phyloP scores from a whole-genome alignment of 441 rosid genomes.

The Melastoma candidum region DNA sequence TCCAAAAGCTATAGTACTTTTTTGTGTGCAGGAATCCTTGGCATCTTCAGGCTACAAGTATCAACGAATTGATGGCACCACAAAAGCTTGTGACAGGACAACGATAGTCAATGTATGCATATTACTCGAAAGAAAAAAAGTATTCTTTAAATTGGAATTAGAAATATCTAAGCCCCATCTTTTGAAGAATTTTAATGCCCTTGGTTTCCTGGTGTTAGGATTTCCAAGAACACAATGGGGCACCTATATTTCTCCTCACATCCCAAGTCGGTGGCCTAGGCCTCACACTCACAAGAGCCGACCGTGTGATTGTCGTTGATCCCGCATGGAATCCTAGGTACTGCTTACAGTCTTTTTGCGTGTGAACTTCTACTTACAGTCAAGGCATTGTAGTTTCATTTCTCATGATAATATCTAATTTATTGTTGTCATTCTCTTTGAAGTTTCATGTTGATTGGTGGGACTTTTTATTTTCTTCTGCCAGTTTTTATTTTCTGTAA shows the following conservation, averaged over 20 bases:
- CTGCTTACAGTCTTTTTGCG: background rate
- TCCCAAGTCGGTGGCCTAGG: constrained; percentile 99
- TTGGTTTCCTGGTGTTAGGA: constrained; percentile 37
- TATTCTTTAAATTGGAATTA: constrained; percentile 6
- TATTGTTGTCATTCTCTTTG: too few species aligned
- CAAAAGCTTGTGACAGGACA: constrained; percentile 75
- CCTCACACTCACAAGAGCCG: constrained; percentile 93
- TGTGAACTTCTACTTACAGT: too few species aligned
- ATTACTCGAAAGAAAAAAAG: constrained; percentile 8
- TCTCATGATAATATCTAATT: too few species aligned
- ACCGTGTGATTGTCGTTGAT: constrained; percentile 92
- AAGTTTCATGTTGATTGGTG: too few species aligned
- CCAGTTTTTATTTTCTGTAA: too few species aligned
- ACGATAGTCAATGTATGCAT: constrained; percentile 60
- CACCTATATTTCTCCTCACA: constrained; percentile 85
- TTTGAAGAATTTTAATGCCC: constrained; percentile 3
- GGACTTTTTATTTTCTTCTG: too few species aligned
- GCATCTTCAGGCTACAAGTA: constrained; percentile 50
- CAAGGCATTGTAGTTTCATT: too few species aligned
- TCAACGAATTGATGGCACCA: constrained; percentile 89
- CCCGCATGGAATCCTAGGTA: constrained; percentile 99
- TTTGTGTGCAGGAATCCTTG: constrained; percentile 48
- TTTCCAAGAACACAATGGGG: constrained; percentile 69
- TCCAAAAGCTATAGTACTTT: too few species aligned
- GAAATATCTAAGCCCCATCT: constrained; percentile 1